Percentiles rank a stretch among this genome's conserved stretches.
Conservation (phyloP, 148 eudicot genomes). For the Linanthus parryae region DNA sequence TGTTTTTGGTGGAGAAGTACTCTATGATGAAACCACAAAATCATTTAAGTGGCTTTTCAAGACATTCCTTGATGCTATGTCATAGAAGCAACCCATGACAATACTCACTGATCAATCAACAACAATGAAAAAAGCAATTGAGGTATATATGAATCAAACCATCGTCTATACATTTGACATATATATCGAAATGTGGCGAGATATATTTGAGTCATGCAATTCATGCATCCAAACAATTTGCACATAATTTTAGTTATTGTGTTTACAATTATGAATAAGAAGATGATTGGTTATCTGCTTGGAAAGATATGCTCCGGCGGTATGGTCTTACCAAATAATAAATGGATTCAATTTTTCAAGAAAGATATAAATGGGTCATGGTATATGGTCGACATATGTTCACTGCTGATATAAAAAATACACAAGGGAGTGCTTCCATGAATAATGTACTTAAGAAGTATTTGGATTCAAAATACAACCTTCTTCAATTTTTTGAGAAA, state of each 20-base stretch:
- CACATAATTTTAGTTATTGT: conserved; percentile 5
- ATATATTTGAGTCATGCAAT: conserved; percentile 3
- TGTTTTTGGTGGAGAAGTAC: conserved; percentile 14
- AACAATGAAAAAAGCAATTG: conserved; percentile 10
- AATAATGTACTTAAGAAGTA: conserved; percentile 8
- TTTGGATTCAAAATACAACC: conserved; percentile 1
- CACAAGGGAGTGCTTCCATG: conserved; percentile 12
- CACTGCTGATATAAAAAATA: conserved; percentile 11
- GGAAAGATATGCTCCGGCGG: conserved; percentile 1
- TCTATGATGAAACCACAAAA: conserved; percentile 15
- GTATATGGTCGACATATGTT: conserved; percentile 4
- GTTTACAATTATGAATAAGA: background rate
- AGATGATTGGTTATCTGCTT: too few relatives aligned
- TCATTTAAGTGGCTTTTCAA: conserved; percentile 19
- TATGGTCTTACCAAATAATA: background rate
- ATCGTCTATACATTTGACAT: conserved; percentile 2
- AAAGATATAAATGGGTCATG: conserved; percentile 12
- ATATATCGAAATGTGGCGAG: conserved; percentile 2
- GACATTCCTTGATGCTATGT: conserved; percentile 15
- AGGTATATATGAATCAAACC: background rate
- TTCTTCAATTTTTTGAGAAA: conserved; percentile 13
- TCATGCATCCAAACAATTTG: background rate
- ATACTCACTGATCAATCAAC: conserved; percentile 14
- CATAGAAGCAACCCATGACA: conserved; percentile 18
- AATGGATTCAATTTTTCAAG: conserved; percentile 8